Conservation (phyloP, 441 rosid genomes). For the Croton setiger region DNA sequence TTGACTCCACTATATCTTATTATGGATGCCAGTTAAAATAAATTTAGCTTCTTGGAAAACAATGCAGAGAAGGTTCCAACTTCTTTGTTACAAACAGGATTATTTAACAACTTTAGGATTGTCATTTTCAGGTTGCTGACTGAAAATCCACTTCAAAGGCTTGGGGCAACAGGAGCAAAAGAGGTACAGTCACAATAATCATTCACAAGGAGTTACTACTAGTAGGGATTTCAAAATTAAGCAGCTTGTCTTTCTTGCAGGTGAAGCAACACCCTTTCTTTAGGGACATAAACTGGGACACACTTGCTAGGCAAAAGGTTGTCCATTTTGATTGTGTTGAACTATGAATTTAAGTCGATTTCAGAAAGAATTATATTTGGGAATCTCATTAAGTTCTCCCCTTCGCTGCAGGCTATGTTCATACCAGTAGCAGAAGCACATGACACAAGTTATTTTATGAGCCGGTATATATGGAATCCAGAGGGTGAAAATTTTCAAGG, state of each 20-base stretch:
- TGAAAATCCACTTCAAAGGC: constrained; percentile 83
- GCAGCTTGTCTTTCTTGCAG: constrained; percentile 36
- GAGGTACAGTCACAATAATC: constrained; percentile 51
- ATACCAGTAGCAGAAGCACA: constrained; percentile 83
- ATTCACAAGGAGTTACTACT: constrained; percentile 12
- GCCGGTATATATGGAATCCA: constrained; percentile 89
- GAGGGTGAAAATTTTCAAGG: constrained; percentile 78
- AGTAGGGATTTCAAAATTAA: constrained; percentile 21
- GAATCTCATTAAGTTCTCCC: constrained; percentile 8
- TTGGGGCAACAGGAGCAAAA: constrained; percentile 91
- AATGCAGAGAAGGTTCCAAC: not conserved
- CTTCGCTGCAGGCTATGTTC: constrained; percentile 76
- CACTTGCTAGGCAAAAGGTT: constrained; percentile 96
- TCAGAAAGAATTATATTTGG: constrained; percentile 4
- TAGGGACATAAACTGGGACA: constrained; percentile 89
- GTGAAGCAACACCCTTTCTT: constrained; percentile 88
- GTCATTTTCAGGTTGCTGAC: constrained; percentile 41
- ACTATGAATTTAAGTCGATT: constrained; percentile 2
- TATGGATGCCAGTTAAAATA: not conserved
- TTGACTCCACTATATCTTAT: not conserved
- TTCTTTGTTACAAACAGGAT: not conserved
- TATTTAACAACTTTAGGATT: not conserved
- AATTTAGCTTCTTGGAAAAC: not conserved
- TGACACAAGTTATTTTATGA: constrained; percentile 94
- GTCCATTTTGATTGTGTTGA: not conserved